Conservation (phyloP, 257 asterid genomes). For the Mitragyna speciosa region DNA sequence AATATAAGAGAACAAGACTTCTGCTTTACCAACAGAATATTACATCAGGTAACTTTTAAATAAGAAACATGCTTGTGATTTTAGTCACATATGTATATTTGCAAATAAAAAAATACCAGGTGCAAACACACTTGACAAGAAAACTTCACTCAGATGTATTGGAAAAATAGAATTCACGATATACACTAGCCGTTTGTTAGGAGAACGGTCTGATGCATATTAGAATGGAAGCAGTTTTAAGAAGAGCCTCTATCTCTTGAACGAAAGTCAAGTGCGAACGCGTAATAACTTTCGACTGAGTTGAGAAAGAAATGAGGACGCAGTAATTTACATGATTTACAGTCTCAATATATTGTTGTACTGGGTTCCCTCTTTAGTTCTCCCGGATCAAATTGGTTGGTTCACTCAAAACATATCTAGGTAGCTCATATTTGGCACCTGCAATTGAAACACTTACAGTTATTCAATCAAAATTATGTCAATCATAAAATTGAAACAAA, state of each 20-base stretch:
- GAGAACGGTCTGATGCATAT: background rate
- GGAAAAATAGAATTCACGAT: constrained; percentile 10
- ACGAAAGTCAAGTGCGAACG: constrained; percentile 4
- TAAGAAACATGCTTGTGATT: background rate
- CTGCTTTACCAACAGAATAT: background rate
- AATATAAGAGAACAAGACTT: background rate
- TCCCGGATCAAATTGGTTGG: constrained; percentile 64
- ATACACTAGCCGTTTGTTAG: constrained; percentile 7
- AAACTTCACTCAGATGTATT: constrained; percentile 9
- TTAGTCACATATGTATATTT: background rate
- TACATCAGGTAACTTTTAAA: background rate
- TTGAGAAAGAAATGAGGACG: constrained; percentile 1
- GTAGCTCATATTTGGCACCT: constrained; percentile 82
- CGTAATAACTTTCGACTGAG: background rate
- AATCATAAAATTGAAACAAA: background rate
- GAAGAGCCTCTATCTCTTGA: constrained; percentile 17
- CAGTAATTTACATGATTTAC: constrained; percentile 24
- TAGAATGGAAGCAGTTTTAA: constrained; percentile 3
- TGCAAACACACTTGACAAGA: background rate
- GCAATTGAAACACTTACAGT: constrained; percentile 23
- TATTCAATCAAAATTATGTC: background rate
- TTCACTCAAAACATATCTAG: constrained; percentile 76
- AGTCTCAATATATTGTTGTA: background rate
- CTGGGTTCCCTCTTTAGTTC: constrained; percentile 13
- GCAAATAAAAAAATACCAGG: background rate